A percentile compares a stretch with the other conserved stretches of the same genome.
phyloP scores from a whole-genome alignment of 2,329 filamentous ascomycete species.

The Pseudocercospora macadamiae region DNA sequence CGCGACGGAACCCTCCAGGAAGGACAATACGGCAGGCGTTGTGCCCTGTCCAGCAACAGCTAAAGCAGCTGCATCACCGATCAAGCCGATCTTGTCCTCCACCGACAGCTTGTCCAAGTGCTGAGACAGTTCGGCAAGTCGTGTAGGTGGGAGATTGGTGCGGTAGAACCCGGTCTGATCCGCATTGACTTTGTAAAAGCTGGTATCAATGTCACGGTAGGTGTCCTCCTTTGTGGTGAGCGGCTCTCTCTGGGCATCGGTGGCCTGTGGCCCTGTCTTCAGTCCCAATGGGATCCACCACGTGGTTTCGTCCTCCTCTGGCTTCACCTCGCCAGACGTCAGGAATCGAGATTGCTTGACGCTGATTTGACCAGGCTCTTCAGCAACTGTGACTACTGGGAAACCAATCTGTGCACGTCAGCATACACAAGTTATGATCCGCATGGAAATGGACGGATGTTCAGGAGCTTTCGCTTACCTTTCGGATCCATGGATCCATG shows the following conservation, averaged over 20 bases:
- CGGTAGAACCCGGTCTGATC: conserved; percentile 88
- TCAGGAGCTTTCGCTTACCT: no score
- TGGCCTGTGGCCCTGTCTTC: conserved; percentile 70
- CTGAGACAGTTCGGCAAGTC: conserved; percentile 77
- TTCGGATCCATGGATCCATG: conserved; percentile 94
- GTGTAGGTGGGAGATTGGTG: conserved; percentile 86
- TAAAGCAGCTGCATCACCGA: conserved; percentile 86
- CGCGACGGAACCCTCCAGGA: conserved; percentile 79
- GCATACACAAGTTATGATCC: not conserved
- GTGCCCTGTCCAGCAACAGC: conserved; percentile 84
- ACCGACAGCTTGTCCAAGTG: conserved; percentile 75
- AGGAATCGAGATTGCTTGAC: conserved; percentile 88
- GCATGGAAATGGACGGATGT: no score
- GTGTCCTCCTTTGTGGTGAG: conserved; percentile 77
- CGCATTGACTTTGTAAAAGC: conserved; percentile 93
- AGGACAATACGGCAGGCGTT: conserved; percentile 78
- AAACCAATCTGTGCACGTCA: conserved; percentile 69
- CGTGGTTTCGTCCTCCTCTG: conserved; percentile 85
- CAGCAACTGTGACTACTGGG: conserved; percentile 82
- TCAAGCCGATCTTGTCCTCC: conserved; percentile 89
- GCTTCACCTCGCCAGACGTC: conserved; percentile 84
- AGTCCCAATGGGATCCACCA: conserved; percentile 96
- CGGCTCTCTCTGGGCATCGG: conserved; percentile 65
- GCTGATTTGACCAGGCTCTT: conserved; percentile 79
- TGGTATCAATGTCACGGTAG: conserved; percentile 71